A percentile compares a stretch with the other conserved stretches of the same genome.
phyloP scores from a whole-genome alignment of 2,329 filamentous ascomycete species.

The Botrytis aclada region DNA sequence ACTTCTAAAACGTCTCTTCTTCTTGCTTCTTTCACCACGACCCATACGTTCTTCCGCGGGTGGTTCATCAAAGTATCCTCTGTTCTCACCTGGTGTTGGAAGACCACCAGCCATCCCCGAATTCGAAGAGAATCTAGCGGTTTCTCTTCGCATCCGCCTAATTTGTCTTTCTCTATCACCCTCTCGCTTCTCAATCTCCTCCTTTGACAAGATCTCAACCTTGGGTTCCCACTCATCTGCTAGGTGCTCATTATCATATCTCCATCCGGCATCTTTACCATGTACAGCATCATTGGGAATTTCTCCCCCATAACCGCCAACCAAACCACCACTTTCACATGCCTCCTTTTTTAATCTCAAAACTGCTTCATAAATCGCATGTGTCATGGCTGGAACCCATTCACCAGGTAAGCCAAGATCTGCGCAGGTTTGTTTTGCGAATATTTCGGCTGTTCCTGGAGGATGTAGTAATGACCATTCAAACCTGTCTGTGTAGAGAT shows the following conservation, averaged over 20 bases:
- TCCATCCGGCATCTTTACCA: conserved; percentile 82
- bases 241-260: conserved; percentile 89
- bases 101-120: conserved; percentile 76
- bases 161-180: conserved; percentile 91
- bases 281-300: conserved; percentile 88
- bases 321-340: conserved; percentile 83
- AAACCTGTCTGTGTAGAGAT: conserved; percentile 94
- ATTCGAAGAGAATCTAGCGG: conserved; percentile 85
- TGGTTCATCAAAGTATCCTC: conserved; percentile 50
- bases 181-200: conserved; percentile 96
- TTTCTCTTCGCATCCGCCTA: conserved; percentile 80
- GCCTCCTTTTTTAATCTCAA: conserved; percentile 93
- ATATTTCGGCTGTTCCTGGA: conserved; percentile 85
- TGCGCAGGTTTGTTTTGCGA: conserved; percentile 88
- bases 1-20: conserved; percentile 89
- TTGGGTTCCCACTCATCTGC: conserved; percentile 82
- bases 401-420: conserved; percentile 87
- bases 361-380: conserved; percentile 95
- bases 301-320: conserved; percentile 69
- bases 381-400: conserved; percentile 91
- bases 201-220: conserved; percentile 78
- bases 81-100: conserved; percentile 51
- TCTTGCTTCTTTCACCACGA: conserved; percentile 87
- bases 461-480: conserved; percentile 95
- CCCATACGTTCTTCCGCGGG: conserved; percentile 75